Conservation (phyloP, 352 stramenopile genomes). For the Phytophthora fragariaefolia region DNA sequence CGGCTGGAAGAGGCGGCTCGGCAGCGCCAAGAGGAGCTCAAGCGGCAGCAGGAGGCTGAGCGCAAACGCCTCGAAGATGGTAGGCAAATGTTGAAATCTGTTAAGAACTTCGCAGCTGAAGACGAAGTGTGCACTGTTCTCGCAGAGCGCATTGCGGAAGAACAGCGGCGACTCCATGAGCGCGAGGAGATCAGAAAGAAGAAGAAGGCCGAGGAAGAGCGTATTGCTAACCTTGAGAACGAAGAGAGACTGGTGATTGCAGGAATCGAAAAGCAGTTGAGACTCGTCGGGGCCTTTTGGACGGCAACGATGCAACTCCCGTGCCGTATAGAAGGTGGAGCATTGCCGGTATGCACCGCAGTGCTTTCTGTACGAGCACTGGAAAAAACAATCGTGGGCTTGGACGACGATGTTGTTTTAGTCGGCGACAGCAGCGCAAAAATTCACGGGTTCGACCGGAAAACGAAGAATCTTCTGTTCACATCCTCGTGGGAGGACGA, state of each 20-base stretch:
- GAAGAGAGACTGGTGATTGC: conserved; percentile 40
- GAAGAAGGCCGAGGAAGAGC: conserved; percentile 41
- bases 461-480: conserved; percentile 33
- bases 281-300: conserved; percentile 60
- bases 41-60: conserved; percentile 50
- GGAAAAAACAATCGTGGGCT: conserved; percentile 36
- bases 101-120: neutral
- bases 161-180: conserved; percentile 45
- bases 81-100: conserved; percentile 16
- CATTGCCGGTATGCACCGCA: conserved; percentile 34
- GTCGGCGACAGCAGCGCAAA: conserved; percentile 37
- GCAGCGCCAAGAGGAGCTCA: conserved; percentile 53
- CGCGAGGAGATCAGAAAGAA: conserved; percentile 32
- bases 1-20: conserved; percentile 63
- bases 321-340: neutral
- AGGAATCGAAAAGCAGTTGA: conserved; percentile 53
- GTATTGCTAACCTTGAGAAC: conserved; percentile 51
- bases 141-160: conserved; percentile 47
- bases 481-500: conserved; percentile 21
- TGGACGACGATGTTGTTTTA: conserved; percentile 46
- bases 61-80: conserved; percentile 53
- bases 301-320: conserved; percentile 41
- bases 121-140: neutral
- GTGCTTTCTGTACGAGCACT: conserved; percentile 31
- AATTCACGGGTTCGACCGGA: conserved; percentile 44